Percentiles rank a stretch among this genome's conserved stretches.
These are phyloP conservation scores for Penicillium hesseltinei DNA, from an alignment of 2,329 filamentous ascomycete species.

Conservation along the genomic window DNA sequence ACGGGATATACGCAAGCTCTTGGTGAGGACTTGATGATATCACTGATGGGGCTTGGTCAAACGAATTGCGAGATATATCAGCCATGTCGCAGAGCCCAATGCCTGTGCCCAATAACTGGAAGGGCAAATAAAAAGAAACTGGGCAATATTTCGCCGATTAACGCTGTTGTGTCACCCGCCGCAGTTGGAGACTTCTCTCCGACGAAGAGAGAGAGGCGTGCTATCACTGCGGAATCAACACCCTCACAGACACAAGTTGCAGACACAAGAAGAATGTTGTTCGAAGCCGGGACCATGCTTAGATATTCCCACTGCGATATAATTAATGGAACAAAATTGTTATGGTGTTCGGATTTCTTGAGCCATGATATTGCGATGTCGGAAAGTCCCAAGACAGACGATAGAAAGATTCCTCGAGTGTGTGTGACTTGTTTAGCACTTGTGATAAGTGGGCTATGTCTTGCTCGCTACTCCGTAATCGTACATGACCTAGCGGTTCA, in stretches of 20 bases:
- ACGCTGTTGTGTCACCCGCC: neutral
- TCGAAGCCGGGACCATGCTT: neutral
- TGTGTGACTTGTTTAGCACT: neutral
- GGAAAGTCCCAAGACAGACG: neutral
- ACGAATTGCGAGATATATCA: neutral
- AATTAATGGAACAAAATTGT: neutral
- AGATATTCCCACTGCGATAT: neutral
- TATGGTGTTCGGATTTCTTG: neutral
- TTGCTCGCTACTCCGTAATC: neutral
- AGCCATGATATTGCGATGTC: neutral
- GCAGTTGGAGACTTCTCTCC: neutral
- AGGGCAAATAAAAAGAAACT: neutral
- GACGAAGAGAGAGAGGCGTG: neutral
- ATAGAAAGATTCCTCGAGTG: neutral
- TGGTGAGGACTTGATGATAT: neutral
- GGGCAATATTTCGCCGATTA: neutral
- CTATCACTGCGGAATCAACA: neutral
- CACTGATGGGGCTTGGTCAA: neutral
- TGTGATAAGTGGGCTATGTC: neutral
- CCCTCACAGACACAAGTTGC: neutral
- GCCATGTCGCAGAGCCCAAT: neutral
- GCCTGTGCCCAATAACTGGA: neutral
- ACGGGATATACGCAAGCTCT: neutral
- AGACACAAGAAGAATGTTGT: neutral
- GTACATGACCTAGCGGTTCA: neutral